Percentiles rank a stretch among this genome's conserved stretches.
phyloP scores from a whole-genome alignment of 352 stramenopile genomes.

The Aphanomyces euteiches region DNA sequence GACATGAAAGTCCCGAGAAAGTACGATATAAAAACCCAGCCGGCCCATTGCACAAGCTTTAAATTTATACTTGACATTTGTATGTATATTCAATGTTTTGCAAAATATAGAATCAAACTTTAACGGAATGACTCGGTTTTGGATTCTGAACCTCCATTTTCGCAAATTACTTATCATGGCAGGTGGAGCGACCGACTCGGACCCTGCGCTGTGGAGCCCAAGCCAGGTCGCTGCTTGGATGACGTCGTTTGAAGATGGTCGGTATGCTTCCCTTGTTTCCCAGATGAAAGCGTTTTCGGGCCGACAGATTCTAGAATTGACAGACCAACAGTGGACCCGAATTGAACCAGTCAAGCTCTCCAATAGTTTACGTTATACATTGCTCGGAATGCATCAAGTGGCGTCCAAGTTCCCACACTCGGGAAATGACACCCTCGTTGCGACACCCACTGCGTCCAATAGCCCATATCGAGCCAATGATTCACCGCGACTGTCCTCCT shows the following conservation, averaged over 20 bases:
- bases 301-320: slow-evolving; percentile 66
- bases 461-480: slow-evolving; percentile 9
- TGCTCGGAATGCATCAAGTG: slow-evolving; percentile 83
- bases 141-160: slow-evolving; percentile 1
- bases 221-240: slow-evolving; percentile 80
- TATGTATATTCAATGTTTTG: background rate
- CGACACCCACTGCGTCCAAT: slow-evolving; percentile 43
- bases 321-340: slow-evolving; percentile 49
- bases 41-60: background rate
- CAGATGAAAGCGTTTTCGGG: slow-evolving; percentile 60
- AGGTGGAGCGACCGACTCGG: slow-evolving; percentile 34
- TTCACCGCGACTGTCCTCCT: background rate
- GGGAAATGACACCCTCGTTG: background rate
- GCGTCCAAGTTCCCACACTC: slow-evolving; percentile 25
- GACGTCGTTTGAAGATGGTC: slow-evolving; percentile 63
- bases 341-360: slow-evolving; percentile 60
- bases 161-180: background rate
- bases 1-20: no score
- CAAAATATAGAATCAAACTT: slow-evolving; percentile 9
- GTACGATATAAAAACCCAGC: no score
- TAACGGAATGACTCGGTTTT: background rate
- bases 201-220: slow-evolving; percentile 74
- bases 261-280: slow-evolving; percentile 51
- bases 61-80: slow-evolving; percentile 10
- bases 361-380: slow-evolving; percentile 77